Base-by-base conservation (phyloP, 345 rosid genomes). In the Populus tremula region DNA sequence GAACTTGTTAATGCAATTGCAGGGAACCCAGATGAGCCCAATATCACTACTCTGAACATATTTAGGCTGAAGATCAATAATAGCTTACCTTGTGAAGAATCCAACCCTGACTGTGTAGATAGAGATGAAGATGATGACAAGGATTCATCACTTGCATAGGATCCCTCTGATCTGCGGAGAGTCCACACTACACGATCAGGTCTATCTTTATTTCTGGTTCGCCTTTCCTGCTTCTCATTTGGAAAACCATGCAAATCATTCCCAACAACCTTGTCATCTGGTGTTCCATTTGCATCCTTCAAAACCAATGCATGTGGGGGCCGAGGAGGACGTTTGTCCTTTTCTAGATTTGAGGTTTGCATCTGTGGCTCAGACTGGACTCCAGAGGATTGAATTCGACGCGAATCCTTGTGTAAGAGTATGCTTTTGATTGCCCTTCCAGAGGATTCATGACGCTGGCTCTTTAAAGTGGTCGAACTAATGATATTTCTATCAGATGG, bases 131-230 rank as follows among this genome's bases (percentile, higher is more conserved):
- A 84, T 25, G 85, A 80, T 41, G 85, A 69, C 5, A 49, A 62
- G 25, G 77, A 80, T 78, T 89, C 92, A 76, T 89, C 92, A 88
- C 88, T 83, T 71, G 85, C 84, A 81, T 71, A 86, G 23, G 88
- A 83, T 76, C 87, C 92, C 83, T 88, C 90, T 23, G 88, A 85
- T 78, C 84, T 87, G 29, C 83, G 88, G 81, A 91, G 87, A 81
- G 93, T 82, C 97, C 95, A 87, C 43, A 89, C 87, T 78, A 86
- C 84, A 64, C 90, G 95, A 87, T 91, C 95, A 75, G 90, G 92
- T 73, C 92, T 89, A 73, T 91, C 97, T 85, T 80, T 91, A 82
- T 88, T 87, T 84, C 89, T 84, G 54, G 80, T 53, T 43, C 88
- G 88, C 74, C 81, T 88, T 85, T 87, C 94, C 35, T 62, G 83